phyloP scores from a whole-genome alignment of 129 eudicot genomes.

The Chrysanthemum lavandulifolium region DNA sequence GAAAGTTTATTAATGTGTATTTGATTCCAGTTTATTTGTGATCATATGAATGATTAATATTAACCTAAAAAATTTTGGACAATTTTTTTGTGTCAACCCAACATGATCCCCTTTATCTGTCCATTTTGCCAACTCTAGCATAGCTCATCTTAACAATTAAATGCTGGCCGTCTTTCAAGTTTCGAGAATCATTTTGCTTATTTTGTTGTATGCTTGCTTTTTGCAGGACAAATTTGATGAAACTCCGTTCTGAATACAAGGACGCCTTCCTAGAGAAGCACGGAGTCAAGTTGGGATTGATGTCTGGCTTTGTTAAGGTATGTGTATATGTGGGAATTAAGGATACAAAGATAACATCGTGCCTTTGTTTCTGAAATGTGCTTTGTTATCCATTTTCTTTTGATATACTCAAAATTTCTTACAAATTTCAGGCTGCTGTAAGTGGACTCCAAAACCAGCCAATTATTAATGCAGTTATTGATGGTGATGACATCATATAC shows the following conservation, averaged over 20 bases:
- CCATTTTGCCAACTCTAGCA: neutral
- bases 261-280: constrained; percentile 87
- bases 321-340: constrained; percentile 4
- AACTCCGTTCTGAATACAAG: constrained; percentile 91
- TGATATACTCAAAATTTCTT: neutral
- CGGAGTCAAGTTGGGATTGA: constrained; percentile 92
- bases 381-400: neutral
- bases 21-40: too few species aligned
- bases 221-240: constrained; percentile 90
- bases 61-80: too few species aligned
- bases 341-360: neutral
- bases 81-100: too few species aligned
- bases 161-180: too few species aligned
- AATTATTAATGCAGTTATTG: constrained; percentile 89
- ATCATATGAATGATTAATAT: too few species aligned
- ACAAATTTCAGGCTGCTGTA: constrained; percentile 70
- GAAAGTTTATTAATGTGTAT: neutral
- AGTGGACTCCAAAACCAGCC: constrained; percentile 91
- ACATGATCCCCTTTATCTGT: too few species aligned
- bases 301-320: constrained; percentile 96
- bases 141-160: constrained; percentile 13
- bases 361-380: neutral
- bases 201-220: constrained; percentile 9
- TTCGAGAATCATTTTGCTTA: too few species aligned
- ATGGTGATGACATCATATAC: constrained; percentile 97